Evolutionary conservation across 805 yeast genomes (phyloP), one percentile per base, ranked within the genome.

Genomic region (Scheffersomyces amazonensis): DNA sequence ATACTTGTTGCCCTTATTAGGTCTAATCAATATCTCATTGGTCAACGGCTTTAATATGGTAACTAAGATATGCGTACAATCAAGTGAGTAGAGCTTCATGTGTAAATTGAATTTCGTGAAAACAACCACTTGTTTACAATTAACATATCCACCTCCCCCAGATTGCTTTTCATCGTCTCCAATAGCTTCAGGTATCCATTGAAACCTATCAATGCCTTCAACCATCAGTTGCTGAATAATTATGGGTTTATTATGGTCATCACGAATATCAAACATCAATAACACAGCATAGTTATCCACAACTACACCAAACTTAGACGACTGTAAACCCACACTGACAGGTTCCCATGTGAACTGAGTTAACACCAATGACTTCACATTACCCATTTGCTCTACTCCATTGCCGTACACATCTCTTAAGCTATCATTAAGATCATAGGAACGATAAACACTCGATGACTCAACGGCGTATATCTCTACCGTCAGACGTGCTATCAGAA

Each of bases 51-150:
- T 64, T 22, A 61, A 51, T 1, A 69, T 42, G 7, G 60, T 59
- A 39, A 59, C 52, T 5, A 64, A 40, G 10, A 62, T 41, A 29
- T 56, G 60, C 0, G 66, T 54, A 38, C 67, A 60, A 40, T 65
- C 66, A 3, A 69, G 41, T 1, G 73, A 67, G 41, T 64, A 69
- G 9, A 67, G 49, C 32, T 59, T 60, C 11, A 54, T 52, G 22
- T 56, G 55, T 9, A 68, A 48, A 16, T 47, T 35, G 17, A 47
- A 38, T 20, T 50, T 49, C 9, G 68, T 52, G 41, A 55, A 66
- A 4, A 67, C 46, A 3, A 58, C 54, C 16, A 69, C 30, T 41
- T 68, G 71, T 24, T 54, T 57, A 23, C 59, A 48, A 41, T 67
- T 64, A 12, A 34, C 19, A 44, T 66, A 65, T 12, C 63, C 64